Evolutionary conservation across 1,284 basidiomycete genomes (phyloP), one percentile per base, ranked within the genome.

Genomic region (Sparassis latifolia): DNA sequence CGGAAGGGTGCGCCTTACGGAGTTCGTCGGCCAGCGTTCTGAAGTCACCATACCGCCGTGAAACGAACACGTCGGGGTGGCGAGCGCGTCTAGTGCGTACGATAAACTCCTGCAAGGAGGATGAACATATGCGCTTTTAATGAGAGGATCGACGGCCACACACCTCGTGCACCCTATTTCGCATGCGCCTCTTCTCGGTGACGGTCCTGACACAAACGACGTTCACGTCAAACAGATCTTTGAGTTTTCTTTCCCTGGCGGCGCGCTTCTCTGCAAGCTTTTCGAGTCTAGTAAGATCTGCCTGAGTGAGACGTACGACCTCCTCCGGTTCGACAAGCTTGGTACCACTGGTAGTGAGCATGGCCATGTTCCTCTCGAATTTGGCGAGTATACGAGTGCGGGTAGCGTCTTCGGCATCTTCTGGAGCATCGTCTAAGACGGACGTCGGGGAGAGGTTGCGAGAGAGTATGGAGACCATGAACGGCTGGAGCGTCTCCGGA

Each of bases 11-110:
- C 29, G 82, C 83, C 66, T 89, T 86, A 42, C 86, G 85, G 28
- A 97, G 80, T 89, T 95, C 91, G 49, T 86, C 79, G 1, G 86
- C 84, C 20, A 97, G 76, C 3, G 92, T 87, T 60, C 77, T 86
- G 68, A 99, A 98, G 65, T 99, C 96, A 10, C 96, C 95, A 64
- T 99, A 96, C 55, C 97, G 77, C 52, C 97, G 79, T 1, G 92
- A 91, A 2, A 98, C 96, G 64, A 83, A 94, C 3, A 92, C 78
- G 58, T 97, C 93, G 1, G 75, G 75, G 53, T 79, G 77, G 9
- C 81, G 78, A 3, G 82, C 77, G 33, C 92, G 76, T 10, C 86
- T 79, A 0, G 96, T 99, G 32, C 92, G 82, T 37, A 99, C 85
- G 60, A 99, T 84, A 66, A 99, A 99, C 75, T 98, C 96, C 89